Conservation (phyloP, 176 grass and related monocot genomes). For the maize (Zea mays) region Zm-B73-REFERENCE-NAM-5.0 NC_050100.1:224038501-224039000, state of each 20-base stretch:
- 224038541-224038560: conserved; percentile 87
- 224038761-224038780: conserved; percentile 73
- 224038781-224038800: conserved; percentile 98
- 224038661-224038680: conserved; percentile 76
- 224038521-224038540: conserved; percentile 78
- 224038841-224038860: conserved; percentile 82
- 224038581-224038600: conserved; percentile 65
- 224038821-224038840: conserved; percentile 97
- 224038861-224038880: conserved; percentile 71
- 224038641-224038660: conserved; percentile 69
- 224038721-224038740: conserved; percentile 64
- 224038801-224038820: conserved; percentile 74
- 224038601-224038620: conserved; percentile 61
- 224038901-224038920: conserved; percentile 84
- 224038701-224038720: conserved; percentile 84
- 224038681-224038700: conserved; percentile 86
- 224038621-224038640: conserved; percentile 64
- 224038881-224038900: conserved; percentile 83
- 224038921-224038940: conserved; percentile 76
- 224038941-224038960: conserved; percentile 87
- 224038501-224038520: conserved; percentile 47
- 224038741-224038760: conserved; percentile 65
- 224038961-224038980: conserved; percentile 68
- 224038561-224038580: conserved; percentile 67
- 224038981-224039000: conserved; percentile 71